phyloP scores from a whole-genome alignment of 228 moss, liverwort and hornwort genomes.

The Sphagnum magellanicum region DNA sequence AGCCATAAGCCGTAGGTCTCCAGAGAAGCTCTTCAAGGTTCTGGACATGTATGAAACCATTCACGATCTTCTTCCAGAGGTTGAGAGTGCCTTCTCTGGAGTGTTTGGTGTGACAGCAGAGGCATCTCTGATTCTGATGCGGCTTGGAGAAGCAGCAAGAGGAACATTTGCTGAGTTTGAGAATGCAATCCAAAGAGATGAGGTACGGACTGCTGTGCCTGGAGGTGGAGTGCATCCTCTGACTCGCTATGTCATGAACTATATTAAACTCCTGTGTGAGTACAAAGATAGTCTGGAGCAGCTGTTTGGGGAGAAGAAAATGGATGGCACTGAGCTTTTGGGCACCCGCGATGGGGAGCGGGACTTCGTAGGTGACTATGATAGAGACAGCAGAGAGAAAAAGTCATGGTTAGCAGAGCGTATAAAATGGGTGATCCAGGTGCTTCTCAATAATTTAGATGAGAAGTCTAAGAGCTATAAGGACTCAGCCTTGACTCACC shows the following conservation, averaged over 20 bases:
- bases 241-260: slow-evolving; percentile 93
- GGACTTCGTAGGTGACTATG: slow-evolving; percentile 50
- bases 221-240: slow-evolving; percentile 92
- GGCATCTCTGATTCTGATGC: slow-evolving; percentile 51
- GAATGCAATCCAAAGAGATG: slow-evolving; percentile 75
- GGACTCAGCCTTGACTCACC: slow-evolving; percentile 65
- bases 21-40: slow-evolving; percentile 87
- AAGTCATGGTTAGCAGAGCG: slow-evolving; percentile 67
- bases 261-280: slow-evolving; percentile 80
- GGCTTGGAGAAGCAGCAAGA: slow-evolving; percentile 70
- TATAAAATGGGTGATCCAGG: slow-evolving; percentile 57
- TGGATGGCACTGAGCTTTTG: slow-evolving; percentile 48
- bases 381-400: slow-evolving; percentile 40
- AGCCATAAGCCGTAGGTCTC: slow-evolving; percentile 59
- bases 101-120: slow-evolving; percentile 60
- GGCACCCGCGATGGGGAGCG: slow-evolving; percentile 30
- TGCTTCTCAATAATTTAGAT: slow-evolving; percentile 64
- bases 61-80: slow-evolving; percentile 79
- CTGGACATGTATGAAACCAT: slow-evolving; percentile 91
- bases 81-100: slow-evolving; percentile 68
- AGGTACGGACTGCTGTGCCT: slow-evolving; percentile 44
- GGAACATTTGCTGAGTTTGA: slow-evolving; percentile 84
- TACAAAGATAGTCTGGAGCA: slow-evolving; percentile 77
- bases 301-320: slow-evolving; percentile 55
- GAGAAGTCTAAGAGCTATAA: slow-evolving; percentile 81